Evolutionary conservation across 768 basidiomycete species (phyloP).

Genomic region (Trametes cubensis): DNA sequence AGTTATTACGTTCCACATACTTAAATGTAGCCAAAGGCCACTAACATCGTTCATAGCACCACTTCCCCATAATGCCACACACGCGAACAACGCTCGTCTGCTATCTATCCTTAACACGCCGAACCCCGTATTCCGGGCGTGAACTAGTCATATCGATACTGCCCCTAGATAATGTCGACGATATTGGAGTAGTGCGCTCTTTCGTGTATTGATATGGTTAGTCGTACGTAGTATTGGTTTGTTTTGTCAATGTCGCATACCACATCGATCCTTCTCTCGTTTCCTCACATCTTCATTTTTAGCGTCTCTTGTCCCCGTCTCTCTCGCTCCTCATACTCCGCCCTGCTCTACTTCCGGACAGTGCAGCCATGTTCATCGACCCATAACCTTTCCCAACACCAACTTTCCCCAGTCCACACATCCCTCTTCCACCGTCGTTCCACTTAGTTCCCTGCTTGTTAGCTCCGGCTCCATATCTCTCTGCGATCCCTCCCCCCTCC

Average conservation of each 20-base stretch:
- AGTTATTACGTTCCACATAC: background rate
- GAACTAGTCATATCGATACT: conserved; percentile 23
- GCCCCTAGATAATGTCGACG: conserved; percentile 27
- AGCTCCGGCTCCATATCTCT: conserved; percentile 27
- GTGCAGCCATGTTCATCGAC: conserved; percentile 20
- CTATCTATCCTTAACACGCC: conserved; percentile 36
- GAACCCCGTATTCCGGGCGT: conserved; percentile 27
- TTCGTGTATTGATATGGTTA: conserved; percentile 31
- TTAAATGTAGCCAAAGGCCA: background rate
- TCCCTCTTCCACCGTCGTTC: background rate
- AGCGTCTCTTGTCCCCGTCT: background rate
- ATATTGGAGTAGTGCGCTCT: conserved; percentile 22
- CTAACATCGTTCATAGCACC: conserved; percentile 9
- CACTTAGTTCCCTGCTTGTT: conserved; percentile 30
- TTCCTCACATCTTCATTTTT: background rate
- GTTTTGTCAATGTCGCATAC: conserved; percentile 22
- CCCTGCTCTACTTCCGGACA: conserved; percentile 20
- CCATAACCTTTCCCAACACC: conserved; percentile 37
- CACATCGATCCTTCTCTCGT: conserved; percentile 9
- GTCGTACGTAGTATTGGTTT: conserved; percentile 26
- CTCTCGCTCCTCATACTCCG: background rate
- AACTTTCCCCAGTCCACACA: conserved; percentile 18
- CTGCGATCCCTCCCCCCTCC: conserved; percentile 32
- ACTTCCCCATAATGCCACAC: conserved; percentile 17
- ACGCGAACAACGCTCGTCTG: conserved; percentile 32